These are phyloP conservation scores for Xerocomellus intermedius DNA, from an alignment of 768 basidiomycete genomes.

Conservation along the genomic window DNA sequence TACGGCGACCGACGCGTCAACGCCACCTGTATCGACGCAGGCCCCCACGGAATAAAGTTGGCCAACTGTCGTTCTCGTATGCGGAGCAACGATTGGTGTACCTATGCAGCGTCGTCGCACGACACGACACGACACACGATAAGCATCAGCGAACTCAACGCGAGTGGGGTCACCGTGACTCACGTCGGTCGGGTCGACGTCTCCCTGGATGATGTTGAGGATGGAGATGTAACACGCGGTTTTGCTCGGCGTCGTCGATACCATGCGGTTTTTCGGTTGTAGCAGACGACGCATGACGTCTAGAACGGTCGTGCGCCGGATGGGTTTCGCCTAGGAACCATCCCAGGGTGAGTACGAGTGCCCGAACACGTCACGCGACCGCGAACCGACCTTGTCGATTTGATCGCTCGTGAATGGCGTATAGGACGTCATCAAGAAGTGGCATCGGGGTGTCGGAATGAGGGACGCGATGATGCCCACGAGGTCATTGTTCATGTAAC, in stretches of 20 bases:
- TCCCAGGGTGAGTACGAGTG: not conserved
- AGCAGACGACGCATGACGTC: constrained; percentile 98
- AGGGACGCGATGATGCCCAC: constrained; percentile 96
- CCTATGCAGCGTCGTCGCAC: constrained; percentile 57
- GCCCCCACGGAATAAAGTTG: constrained; percentile 99
- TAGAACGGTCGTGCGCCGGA: constrained; percentile 92
- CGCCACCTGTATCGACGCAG: constrained; percentile 96
- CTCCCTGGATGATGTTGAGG: constrained; percentile 97
- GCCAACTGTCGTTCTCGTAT: constrained; percentile 96
- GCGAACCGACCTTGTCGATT: constrained; percentile 82
- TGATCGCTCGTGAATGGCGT: constrained; percentile 98
- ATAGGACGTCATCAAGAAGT: constrained; percentile 98
- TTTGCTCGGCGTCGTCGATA: constrained; percentile 89
- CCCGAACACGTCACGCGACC: not conserved
- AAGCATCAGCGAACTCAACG: not conserved
- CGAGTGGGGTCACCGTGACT: not conserved
- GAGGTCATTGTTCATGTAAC: constrained; percentile 99
- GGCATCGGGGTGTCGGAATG: constrained; percentile 95
- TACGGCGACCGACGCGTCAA: constrained; percentile 90
- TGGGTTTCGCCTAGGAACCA: constrained; percentile 76
- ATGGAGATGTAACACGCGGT: constrained; percentile 96
- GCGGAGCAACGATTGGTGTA: constrained; percentile 94
- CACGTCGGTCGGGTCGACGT: constrained; percentile 97
- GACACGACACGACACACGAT: too few relatives aligned
- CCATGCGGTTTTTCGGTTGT: constrained; percentile 98